Percentiles rank a stretch among this genome's conserved stretches.
phyloP scores from a whole-genome alignment of 2,329 filamentous ascomycete species.

The Phyllosticta citribraziliensis region DNA sequence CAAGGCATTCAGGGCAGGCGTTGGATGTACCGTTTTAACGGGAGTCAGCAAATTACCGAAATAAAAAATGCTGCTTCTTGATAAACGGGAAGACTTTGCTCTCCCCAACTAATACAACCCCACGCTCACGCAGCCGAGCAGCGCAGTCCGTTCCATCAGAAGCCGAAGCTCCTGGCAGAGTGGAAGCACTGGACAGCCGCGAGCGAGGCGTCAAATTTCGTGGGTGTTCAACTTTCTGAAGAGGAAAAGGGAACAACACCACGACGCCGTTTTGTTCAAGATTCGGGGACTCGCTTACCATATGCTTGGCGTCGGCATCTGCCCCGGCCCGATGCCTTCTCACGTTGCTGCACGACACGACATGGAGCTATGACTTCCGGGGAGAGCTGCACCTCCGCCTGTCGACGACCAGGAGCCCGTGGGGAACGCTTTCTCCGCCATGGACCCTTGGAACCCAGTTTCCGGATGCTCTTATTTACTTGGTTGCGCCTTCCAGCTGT shows the following conservation, averaged over 20 bases:
- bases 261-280: conserved; percentile 1
- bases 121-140: conserved; percentile 14
- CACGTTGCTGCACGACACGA: conserved; percentile 1
- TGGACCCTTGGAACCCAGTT: conserved; percentile 1
- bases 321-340: neutral
- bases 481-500: neutral
- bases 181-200: neutral
- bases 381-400: neutral
- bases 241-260: conserved; percentile 25
- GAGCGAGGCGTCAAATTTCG: conserved; percentile 25
- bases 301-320: conserved; percentile 7
- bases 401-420: conserved; percentile 3
- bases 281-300: neutral
- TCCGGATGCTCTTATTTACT: neutral
- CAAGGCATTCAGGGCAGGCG: neutral
- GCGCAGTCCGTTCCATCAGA: neutral
- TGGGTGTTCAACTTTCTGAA: conserved; percentile 33
- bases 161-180: conserved; percentile 4
- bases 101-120: conserved; percentile 50
- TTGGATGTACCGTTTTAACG: conserved; percentile 19
- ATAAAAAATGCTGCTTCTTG: conserved; percentile 25
- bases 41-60: conserved; percentile 20
- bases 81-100: conserved; percentile 25
- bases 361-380: neutral
- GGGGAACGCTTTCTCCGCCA: conserved; percentile 1